phyloP scores from a whole-genome alignment of 192 early-diverging fungal genomes.

The Phycomyces blakesleeanus region DNA sequence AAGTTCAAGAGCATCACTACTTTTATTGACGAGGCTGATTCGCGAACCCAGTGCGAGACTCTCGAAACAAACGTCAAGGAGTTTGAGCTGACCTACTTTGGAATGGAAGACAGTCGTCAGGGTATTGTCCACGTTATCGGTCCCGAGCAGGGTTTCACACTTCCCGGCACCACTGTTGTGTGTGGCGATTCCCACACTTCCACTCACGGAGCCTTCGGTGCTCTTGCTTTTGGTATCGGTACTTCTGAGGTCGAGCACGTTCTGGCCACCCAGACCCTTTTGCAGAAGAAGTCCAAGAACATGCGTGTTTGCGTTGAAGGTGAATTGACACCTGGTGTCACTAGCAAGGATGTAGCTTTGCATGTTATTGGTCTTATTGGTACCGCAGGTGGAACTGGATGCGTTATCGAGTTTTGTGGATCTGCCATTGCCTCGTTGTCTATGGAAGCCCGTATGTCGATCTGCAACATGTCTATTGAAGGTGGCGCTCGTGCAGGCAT shows the following conservation, averaged over 20 bases:
- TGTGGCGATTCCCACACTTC: constrained; percentile 75
- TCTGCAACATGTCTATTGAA: constrained; percentile 77
- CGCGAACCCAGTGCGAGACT: constrained; percentile 57
- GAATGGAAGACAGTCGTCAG: constrained; percentile 63
- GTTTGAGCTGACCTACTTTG: constrained; percentile 66
- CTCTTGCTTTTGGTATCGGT: constrained; percentile 71
- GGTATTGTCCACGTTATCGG: constrained; percentile 75
- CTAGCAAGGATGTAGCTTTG: constrained; percentile 63
- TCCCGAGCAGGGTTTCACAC: constrained; percentile 71
- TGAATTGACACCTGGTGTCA: constrained; percentile 46
- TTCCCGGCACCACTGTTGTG: constrained; percentile 68
- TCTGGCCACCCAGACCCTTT: constrained; percentile 65
- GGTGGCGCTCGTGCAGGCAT: constrained; percentile 70
- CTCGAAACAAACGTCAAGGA: constrained; percentile 59
- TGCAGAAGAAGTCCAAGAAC: constrained; percentile 68
- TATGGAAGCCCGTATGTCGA: constrained; percentile 72
- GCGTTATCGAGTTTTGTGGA: constrained; percentile 68
- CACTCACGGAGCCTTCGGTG: constrained; percentile 72
- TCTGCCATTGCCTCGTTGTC: constrained; percentile 47
- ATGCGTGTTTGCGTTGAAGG: constrained; percentile 59
- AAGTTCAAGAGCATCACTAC: constrained; percentile 51
- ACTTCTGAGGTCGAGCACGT: constrained; percentile 77
- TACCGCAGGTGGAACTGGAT: constrained; percentile 68
- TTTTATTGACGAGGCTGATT: constrained; percentile 62
- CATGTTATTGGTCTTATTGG: constrained; percentile 69